phyloP scores from a whole-genome alignment of 148 eudicot genomes.

The Silene uniflora region DNA sequence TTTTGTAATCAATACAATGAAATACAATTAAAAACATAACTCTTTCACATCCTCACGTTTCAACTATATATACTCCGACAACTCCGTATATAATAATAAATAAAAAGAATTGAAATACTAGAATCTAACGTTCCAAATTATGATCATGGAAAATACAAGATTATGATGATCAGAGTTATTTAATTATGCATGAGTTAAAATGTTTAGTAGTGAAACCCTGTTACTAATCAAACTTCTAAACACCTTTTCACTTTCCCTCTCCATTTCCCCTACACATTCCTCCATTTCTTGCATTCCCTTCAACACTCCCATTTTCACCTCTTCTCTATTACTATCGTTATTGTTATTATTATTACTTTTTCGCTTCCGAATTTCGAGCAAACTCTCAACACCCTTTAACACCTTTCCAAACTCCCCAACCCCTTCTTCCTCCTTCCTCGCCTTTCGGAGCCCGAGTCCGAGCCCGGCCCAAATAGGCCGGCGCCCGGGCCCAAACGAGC shows the following conservation, averaged over 20 bases:
- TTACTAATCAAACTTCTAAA: conserved; percentile 80
- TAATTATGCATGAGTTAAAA: conserved; percentile 49
- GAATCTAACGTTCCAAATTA: not conserved
- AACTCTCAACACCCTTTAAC: conserved; percentile 25
- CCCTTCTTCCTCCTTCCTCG: conserved; percentile 33
- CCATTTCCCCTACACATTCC: conserved; percentile 59
- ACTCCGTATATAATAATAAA: not conserved
- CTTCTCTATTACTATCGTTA: conserved; percentile 23
- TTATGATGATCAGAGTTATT: not conserved
- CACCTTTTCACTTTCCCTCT: conserved; percentile 61
- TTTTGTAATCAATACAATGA: no score
- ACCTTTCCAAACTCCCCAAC: conserved; percentile 33
- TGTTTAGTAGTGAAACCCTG: conserved; percentile 78
- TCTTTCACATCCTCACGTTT: no score
- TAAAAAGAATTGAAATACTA: conserved; percentile 7
- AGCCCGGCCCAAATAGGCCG: conserved; percentile 40
- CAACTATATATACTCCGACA: no score
- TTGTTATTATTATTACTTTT: not conserved
- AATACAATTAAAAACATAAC: no score
- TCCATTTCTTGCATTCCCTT: conserved; percentile 65
- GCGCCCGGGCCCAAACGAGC: conserved; percentile 28
- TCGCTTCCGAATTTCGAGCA: conserved; percentile 31
- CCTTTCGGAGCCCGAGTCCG: conserved; percentile 26
- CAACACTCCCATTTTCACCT: conserved; percentile 41
- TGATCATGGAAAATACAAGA: not conserved